Evolutionary conservation across 305 asterid species (phyloP).

Genomic region (Fraxinus velutina): DNA sequence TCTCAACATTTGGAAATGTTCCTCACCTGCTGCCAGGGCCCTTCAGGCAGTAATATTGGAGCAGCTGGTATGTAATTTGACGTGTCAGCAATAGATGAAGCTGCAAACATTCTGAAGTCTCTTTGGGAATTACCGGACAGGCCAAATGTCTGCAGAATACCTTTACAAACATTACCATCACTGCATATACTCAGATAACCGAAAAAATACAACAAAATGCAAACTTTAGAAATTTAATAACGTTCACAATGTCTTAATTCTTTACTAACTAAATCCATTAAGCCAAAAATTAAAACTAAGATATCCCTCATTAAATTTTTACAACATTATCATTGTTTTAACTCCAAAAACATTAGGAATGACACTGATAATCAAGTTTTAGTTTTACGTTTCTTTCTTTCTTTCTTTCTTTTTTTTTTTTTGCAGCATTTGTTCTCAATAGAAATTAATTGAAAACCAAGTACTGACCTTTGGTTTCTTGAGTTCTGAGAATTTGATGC

Average conservation of each 20-base stretch:
- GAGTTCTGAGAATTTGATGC: slow-evolving; percentile 33
- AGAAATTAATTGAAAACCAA: not conserved
- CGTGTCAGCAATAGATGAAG: slow-evolving; percentile 40
- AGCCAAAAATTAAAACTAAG: not conserved
- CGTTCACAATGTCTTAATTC: not conserved
- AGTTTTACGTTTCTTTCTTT: not conserved
- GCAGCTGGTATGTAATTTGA: slow-evolving; percentile 77
- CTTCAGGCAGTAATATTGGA: slow-evolving; percentile 79
- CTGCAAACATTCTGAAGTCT: slow-evolving; percentile 42
- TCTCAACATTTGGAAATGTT: not conserved
- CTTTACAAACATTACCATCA: not conserved
- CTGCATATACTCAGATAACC: not conserved
- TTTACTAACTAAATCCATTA: not conserved
- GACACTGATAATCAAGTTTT: not conserved
- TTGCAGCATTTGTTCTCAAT: not conserved
- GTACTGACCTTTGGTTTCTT: slow-evolving; percentile 42
- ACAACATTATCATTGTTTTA: not conserved
- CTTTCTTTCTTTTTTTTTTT: not conserved
- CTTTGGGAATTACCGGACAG: slow-evolving; percentile 26
- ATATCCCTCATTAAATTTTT: not conserved
- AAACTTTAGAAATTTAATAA: not conserved
- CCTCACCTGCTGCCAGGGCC: slow-evolving; percentile 80
- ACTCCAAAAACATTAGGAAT: not conserved
- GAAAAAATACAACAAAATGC: not conserved
- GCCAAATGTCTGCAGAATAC: slow-evolving; percentile 33